These are phyloP conservation scores for Ceratobasidium sp. DNA, from an alignment of 1,284 basidiomycete genomes.

Conservation along the genomic window DNA sequence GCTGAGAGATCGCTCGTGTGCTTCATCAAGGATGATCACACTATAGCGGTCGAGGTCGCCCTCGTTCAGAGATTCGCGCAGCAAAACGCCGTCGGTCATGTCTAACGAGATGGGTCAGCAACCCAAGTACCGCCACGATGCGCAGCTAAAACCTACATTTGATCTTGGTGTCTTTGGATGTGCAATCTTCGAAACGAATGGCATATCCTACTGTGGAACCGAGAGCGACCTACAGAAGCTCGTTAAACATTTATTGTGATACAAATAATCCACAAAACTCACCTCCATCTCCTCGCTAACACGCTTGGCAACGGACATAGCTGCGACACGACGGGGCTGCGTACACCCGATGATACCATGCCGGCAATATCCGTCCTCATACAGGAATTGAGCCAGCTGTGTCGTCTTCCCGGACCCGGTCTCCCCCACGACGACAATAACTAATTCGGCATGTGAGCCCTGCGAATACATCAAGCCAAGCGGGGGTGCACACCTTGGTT, in stretches of 20 bases:
- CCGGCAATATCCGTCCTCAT: constrained; percentile 93
- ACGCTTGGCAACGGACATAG: constrained; percentile 98
- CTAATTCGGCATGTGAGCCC: constrained; percentile 53
- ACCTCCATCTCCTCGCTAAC: constrained; percentile 89
- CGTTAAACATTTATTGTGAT: background rate
- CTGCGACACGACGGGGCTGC: constrained; percentile 95
- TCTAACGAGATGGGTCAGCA: constrained; percentile 58
- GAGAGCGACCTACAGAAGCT: constrained; percentile 70
- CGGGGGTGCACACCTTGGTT: constrained; percentile 76
- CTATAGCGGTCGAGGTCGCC: constrained; percentile 94
- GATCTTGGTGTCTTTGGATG: constrained; percentile 88
- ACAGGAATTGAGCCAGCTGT: constrained; percentile 88
- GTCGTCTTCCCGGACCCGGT: constrained; percentile 97
- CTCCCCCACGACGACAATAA: constrained; percentile 92
- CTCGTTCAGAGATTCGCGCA: constrained; percentile 94
- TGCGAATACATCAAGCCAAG: background rate
- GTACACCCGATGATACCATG: constrained; percentile 94
- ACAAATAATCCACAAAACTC: constrained; percentile 19
- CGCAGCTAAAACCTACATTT: constrained; percentile 72
- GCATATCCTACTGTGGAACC: constrained; percentile 92
- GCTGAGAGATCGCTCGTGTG: constrained; percentile 93
- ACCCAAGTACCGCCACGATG: background rate
- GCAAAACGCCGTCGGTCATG: constrained; percentile 97
- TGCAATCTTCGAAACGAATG: constrained; percentile 98
- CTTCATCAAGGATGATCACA: constrained; percentile 95